phyloP scores from a whole-genome alignment of 352 stramenopile genomes.

The Phytophthora tentaculata region DNA sequence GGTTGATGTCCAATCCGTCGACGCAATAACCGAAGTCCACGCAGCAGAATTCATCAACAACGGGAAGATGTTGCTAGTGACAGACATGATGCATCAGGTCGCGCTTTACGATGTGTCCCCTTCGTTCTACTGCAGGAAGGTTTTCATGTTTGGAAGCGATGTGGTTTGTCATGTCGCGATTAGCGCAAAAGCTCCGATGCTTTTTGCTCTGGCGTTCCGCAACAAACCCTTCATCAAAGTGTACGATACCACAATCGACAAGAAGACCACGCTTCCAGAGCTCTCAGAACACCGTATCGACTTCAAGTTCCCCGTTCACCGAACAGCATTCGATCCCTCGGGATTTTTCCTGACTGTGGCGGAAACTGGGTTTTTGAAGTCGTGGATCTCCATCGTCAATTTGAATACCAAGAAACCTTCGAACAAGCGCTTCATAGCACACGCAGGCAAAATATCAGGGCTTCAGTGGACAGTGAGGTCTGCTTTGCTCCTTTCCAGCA shows the following conservation, averaged over 20 bases:
- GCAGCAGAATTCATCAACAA: constrained; percentile 33
- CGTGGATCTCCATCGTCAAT: constrained; percentile 61
- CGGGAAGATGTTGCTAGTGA: constrained; percentile 35
- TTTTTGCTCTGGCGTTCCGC: constrained; percentile 37
- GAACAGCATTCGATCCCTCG: constrained; percentile 43
- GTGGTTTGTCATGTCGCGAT: constrained; percentile 35
- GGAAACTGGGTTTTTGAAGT: constrained; percentile 55
- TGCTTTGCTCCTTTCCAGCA: constrained; percentile 53
- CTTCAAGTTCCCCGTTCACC: constrained; percentile 51
- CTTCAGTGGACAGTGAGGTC: constrained; percentile 58
- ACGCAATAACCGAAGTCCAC: constrained; percentile 23
- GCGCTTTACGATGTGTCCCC: constrained; percentile 20
- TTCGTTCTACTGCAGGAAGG: constrained; percentile 13
- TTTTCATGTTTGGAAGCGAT: constrained; percentile 15
- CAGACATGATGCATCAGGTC: constrained; percentile 41
- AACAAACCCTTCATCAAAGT: constrained; percentile 38
- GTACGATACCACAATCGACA: constrained; percentile 5
- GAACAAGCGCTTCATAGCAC: constrained; percentile 54
- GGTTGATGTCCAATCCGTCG: constrained; percentile 24
- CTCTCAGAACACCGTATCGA: constrained; percentile 21
- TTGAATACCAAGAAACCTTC: constrained; percentile 23
- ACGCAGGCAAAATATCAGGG: constrained; percentile 55
- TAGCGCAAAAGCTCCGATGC: background rate
- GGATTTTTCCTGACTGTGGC: constrained; percentile 51
- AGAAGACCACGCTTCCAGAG: background rate